Evolutionary conservation across 139 green algal genomes (phyloP).

Genomic region (Chlorella sp.): DNA sequence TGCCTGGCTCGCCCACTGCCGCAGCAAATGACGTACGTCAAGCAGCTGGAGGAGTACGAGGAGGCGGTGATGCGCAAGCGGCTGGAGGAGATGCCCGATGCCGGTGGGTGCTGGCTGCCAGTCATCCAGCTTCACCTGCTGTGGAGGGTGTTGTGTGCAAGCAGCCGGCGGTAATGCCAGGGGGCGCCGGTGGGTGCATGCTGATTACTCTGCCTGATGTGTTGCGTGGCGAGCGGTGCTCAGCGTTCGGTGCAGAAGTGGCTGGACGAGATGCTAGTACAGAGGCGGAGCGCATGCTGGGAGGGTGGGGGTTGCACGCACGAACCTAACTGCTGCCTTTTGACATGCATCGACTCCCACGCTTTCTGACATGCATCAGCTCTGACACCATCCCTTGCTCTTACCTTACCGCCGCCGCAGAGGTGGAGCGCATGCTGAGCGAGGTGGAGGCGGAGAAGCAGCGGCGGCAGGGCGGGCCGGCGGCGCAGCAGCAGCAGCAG

Average conservation of each 20-base stretch:
- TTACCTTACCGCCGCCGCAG: conserved; percentile 15
- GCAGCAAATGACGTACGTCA: conserved; percentile 99
- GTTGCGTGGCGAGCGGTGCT: too few relatives aligned
- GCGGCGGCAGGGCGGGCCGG: neutral
- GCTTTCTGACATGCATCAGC: too few relatives aligned
- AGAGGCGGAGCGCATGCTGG: conserved; percentile 48
- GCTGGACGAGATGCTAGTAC: conserved; percentile 92
- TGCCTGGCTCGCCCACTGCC: neutral
- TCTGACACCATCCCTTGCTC: too few relatives aligned
- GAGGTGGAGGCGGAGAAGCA: conserved; percentile 50
- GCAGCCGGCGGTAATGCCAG: too few relatives aligned
- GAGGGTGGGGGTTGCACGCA: conserved; percentile 24
- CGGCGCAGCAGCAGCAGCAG: conserved; percentile 14
- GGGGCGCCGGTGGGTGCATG: too few relatives aligned
- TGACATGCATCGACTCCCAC: too few relatives aligned
- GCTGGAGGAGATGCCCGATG: conserved; percentile 94
- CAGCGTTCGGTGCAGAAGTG: conserved; percentile 96
- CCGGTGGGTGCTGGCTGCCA: conserved; percentile 32
- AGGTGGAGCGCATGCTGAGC: conserved; percentile 53
- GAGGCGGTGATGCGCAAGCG: conserved; percentile 97
- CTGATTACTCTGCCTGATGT: too few relatives aligned
- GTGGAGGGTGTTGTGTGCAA: too few relatives aligned
- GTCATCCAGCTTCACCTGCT: too few relatives aligned
- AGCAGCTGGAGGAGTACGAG: conserved; percentile 99
- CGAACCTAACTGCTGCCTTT: too few relatives aligned